Base-by-base conservation (phyloP, 2,329 filamentous ascomycete species). In the Mycosphaerella sp. region DNA sequence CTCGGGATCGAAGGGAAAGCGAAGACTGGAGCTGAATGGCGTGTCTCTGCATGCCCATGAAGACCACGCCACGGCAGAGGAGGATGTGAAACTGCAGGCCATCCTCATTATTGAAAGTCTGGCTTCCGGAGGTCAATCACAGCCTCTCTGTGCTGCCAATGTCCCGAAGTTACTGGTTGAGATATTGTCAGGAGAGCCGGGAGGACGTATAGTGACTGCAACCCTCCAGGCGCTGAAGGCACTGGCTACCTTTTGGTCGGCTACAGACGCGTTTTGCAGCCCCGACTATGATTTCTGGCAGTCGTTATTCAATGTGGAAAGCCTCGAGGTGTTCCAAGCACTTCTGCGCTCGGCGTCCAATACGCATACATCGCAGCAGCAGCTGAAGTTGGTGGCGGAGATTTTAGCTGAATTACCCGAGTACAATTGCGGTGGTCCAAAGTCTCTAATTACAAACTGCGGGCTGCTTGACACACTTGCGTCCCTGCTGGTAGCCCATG, bases 61-160 rank as follows among this genome's bases (percentile, higher is more conserved):
- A 32, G 55, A 64, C 48, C 58, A 72, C 10, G 71, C 83, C 60
- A 78, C 76, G 2, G 80, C 84, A 9, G 82, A 87, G 55, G 85
- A 91, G 53, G 78, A 81, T 43, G 78, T 85, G 45, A 81, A 83
- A 61, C 75, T 93, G 53, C 88, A 95, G 69, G 86, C 87, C n/a
- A 80, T 91, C 39, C 83, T 95, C 59, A 80, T 96, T n/a, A 75
- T 95, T 36, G 85, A 86, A 45, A 93, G 88, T 69, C 81, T 97
- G 66, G 88, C 89, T 54, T 85, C 87, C 72, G 90, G 91, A 90
- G 91, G 92, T 5, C 82, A 89, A 43, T 76, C 85, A 12, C 73
- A 78, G 6, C 87, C 90, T 12, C 76, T 97, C 29, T 77, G 89
- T 57, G 80, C 84, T 26, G 83, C 84, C 51, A 77, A 78, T 54